These are phyloP conservation scores for Microdochium paspali DNA, from an alignment of 2,329 filamentous ascomycete genomes.

Conservation along the genomic window DNA sequence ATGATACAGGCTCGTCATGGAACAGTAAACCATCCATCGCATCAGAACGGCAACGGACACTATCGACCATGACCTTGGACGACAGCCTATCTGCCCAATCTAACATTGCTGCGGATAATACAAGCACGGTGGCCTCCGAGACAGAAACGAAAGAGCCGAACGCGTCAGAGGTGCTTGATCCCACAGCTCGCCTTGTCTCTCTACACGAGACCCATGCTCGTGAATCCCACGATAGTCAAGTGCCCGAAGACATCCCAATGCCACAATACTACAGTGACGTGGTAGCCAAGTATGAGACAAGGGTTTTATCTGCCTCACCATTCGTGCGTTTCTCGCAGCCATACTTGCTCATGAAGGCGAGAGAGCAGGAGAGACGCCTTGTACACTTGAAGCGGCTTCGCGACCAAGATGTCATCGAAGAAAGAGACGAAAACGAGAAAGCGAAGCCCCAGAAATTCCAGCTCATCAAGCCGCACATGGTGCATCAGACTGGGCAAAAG, in stretches of 20 bases:
- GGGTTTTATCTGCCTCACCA: slow-evolving; percentile 87
- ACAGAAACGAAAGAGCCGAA: background rate
- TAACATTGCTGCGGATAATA: slow-evolving; percentile 7
- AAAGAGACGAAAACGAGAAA: slow-evolving; percentile 50
- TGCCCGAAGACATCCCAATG: slow-evolving; percentile 72
- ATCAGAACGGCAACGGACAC: slow-evolving; percentile 8
- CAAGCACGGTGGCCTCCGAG: background rate
- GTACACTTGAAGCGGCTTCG: slow-evolving; percentile 74
- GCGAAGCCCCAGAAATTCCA: slow-evolving; percentile 66
- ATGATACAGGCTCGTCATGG: slow-evolving; percentile 26
- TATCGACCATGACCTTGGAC: slow-evolving; percentile 11
- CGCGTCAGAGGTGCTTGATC: slow-evolving; percentile 3
- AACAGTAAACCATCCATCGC: slow-evolving; percentile 13
- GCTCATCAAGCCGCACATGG: slow-evolving; percentile 91
- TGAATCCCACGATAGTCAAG: slow-evolving; percentile 40
- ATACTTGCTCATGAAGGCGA: slow-evolving; percentile 82
- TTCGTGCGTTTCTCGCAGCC: slow-evolving; percentile 94
- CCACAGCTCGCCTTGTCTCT: slow-evolving; percentile 20
- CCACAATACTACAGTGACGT: slow-evolving; percentile 93
- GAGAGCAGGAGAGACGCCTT: slow-evolving; percentile 80
- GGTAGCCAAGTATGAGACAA: slow-evolving; percentile 86
- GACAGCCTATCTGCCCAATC: slow-evolving; percentile 11
- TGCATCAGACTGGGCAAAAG: slow-evolving; percentile 71
- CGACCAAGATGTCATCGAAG: slow-evolving; percentile 60
- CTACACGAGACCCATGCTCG: slow-evolving; percentile 35